Percentiles rank a stretch among this genome's conserved stretches.
Evolutionary conservation across 2,329 filamentous ascomycete genomes (phyloP).

Genomic region (Onygenales sp.): DNA sequence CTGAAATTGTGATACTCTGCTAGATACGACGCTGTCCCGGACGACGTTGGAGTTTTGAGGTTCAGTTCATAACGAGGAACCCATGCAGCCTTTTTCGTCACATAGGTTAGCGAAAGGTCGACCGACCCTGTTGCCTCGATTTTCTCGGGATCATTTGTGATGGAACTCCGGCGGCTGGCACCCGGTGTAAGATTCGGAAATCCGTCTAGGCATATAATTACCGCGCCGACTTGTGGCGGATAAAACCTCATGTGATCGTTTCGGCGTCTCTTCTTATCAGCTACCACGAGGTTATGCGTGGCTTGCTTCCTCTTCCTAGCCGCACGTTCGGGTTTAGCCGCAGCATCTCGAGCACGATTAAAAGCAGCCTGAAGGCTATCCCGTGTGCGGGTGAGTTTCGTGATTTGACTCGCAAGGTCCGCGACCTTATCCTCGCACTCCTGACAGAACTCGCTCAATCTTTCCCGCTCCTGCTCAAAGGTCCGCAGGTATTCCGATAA

Average conservation of each 20-base stretch:
- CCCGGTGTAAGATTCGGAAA: slow-evolving; percentile 17
- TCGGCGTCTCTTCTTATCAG: slow-evolving; percentile 22
- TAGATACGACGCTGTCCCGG: slow-evolving; percentile 50
- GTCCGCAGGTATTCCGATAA: slow-evolving; percentile 25
- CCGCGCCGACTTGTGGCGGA: slow-evolving; percentile 25
- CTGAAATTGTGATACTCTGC: slow-evolving; percentile 54
- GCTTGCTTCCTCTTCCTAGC: slow-evolving; percentile 17
- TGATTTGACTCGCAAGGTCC: slow-evolving; percentile 18
- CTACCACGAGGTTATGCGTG: slow-evolving; percentile 17
- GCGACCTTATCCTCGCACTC: slow-evolving; percentile 17
- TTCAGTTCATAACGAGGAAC: slow-evolving; percentile 52
- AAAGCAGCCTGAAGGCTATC: slow-evolving; percentile 9
- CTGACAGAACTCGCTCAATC: slow-evolving; percentile 17
- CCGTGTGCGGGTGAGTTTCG: slow-evolving; percentile 17
- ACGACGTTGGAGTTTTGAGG: slow-evolving; percentile 47
- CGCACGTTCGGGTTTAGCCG: slow-evolving; percentile 18
- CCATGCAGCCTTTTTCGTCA: slow-evolving; percentile 51
- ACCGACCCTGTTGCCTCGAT: slow-evolving; percentile 7
- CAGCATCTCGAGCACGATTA: slow-evolving; percentile 12
- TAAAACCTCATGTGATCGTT: slow-evolving; percentile 28
- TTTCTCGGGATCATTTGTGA: slow-evolving; percentile 13
- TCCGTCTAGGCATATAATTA: slow-evolving; percentile 28
- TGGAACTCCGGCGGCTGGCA: slow-evolving; percentile 18
- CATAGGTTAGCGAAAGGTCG: slow-evolving; percentile 47
- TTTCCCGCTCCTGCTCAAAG: slow-evolving; percentile 23